A percentile compares a stretch with the other conserved stretches of the same genome.
Conservation (phyloP, 768 basidiomycete species). For the Lactifluus echinatus region DNA sequence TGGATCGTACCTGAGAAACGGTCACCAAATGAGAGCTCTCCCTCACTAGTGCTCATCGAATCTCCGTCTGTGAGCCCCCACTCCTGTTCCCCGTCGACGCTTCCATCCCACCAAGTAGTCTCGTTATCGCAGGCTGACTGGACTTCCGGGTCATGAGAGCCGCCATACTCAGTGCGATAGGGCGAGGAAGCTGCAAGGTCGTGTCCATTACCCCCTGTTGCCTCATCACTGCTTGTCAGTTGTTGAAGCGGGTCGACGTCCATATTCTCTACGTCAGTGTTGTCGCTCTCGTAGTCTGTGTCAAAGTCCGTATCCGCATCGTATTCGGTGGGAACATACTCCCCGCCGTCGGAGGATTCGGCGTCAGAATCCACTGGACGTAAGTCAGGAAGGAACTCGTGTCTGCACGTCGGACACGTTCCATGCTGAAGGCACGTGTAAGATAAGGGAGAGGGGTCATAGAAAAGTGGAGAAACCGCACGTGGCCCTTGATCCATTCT, state of each 20-base stretch:
- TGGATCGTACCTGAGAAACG: slow-evolving; percentile 5
- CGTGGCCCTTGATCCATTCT: slow-evolving; percentile 58
- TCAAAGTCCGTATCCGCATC: slow-evolving; percentile 33
- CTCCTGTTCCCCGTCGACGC: slow-evolving; percentile 8
- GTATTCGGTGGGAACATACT: slow-evolving; percentile 50
- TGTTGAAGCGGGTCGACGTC: slow-evolving; percentile 18
- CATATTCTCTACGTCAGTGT: slow-evolving; percentile 21
- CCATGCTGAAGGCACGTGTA: slow-evolving; percentile 43
- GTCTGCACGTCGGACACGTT: slow-evolving; percentile 60
- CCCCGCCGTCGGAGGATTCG: slow-evolving; percentile 59
- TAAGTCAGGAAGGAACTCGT: slow-evolving; percentile 46
- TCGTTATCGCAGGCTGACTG: slow-evolving; percentile 11
- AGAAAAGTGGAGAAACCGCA: slow-evolving; percentile 27
- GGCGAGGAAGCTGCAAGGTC: neutral
- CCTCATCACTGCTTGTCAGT: slow-evolving; percentile 18
- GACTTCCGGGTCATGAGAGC: slow-evolving; percentile 17
- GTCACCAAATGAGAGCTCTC: slow-evolving; percentile 11
- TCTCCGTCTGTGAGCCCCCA: slow-evolving; percentile 20
- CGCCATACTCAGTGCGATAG: neutral
- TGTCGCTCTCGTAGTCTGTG: slow-evolving; percentile 25
- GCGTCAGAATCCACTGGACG: slow-evolving; percentile 46
- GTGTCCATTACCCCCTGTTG: slow-evolving; percentile 38
- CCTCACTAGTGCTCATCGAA: slow-evolving; percentile 21
- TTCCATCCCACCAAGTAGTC: slow-evolving; percentile 10
- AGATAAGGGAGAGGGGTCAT: neutral